phyloP scores from a whole-genome alignment of 352 stramenopile genomes.

The Globisporangium cystogenes region DNA sequence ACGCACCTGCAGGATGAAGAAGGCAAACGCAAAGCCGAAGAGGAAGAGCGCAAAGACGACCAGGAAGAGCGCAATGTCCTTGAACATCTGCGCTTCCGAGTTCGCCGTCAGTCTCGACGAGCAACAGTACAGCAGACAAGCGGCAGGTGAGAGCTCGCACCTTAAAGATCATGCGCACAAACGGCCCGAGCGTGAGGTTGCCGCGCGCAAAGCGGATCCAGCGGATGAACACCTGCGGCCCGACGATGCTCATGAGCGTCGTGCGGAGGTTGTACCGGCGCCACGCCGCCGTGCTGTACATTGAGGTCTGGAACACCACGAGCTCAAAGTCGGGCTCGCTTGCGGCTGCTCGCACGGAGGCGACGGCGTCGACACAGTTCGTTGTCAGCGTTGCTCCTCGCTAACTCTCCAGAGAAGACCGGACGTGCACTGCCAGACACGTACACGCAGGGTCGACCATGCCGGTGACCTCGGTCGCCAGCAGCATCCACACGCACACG shows the following conservation, averaged over 20 bases:
- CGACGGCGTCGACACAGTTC: neutral
- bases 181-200: conserved; percentile 56
- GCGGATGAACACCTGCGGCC: conserved; percentile 71
- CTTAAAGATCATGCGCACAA: conserved; percentile 86
- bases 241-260: conserved; percentile 74
- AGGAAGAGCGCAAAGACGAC: conserved; percentile 74
- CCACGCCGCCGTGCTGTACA: conserved; percentile 51
- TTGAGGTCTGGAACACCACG: conserved; percentile 51
- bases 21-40: conserved; percentile 67
- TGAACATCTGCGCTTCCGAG: conserved; percentile 55
- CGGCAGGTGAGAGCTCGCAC: conserved; percentile 13
- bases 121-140: neutral
- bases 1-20: conserved; percentile 78
- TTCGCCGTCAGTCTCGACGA: neutral
- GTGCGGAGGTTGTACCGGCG: conserved; percentile 65
- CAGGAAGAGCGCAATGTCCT: conserved; percentile 68
- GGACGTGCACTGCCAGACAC: neutral
- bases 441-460: conserved; percentile 28
- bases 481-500: conserved; percentile 57
- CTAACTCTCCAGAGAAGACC: neutral
- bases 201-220: conserved; percentile 80
- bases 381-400: no score
- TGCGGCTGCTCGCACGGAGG: conserved; percentile 2
- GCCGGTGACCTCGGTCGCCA: conserved; percentile 43
- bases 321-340: conserved; percentile 40